Evolutionary conservation across 441 rosid species (phyloP), one percentile per base, ranked within the genome.

Genomic region (Hura crepitans): DNA sequence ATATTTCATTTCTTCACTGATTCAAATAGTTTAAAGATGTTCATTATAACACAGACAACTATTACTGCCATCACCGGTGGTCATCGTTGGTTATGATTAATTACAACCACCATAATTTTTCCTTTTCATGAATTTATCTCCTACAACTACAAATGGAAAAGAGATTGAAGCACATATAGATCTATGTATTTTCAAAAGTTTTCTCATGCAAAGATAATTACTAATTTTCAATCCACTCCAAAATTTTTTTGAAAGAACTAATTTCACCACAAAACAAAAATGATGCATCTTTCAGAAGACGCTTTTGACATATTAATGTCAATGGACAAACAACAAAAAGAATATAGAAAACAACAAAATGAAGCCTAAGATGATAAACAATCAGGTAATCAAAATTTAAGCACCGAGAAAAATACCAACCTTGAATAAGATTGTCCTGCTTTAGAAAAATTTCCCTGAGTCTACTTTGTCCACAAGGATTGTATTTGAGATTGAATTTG

Each of bases 391-490:
- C 47, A 43, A 53, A 37, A 62, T n/a, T 49, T 15, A 15, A 50
- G 33, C 4, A 46, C 23, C 23, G n/a, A 50, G 25, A 22, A 13
- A 9, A 49, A 9, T 53, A 47, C 45, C 46, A 66, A 88, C 94
- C 94, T 84, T 88, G 94, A 64, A 88, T 85, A 61, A 88, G 94
- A 77, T 86, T 88, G 70, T 88, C 94, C 79, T 88, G 94, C 82
- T 88, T 88, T 78, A 88, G 73, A 73, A 88, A 88, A 47, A 88
- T 88, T 76, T 88, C 94, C 66, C 94, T 80, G 31, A 88, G 91
- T 72, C 94, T 84, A 70, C 94, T 88, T 78, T 88, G 94, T 66
- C 94, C 94, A 68, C 94, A 88, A 37, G 94, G 94, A 74, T 88
- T 88, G 70, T 88, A 88, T 79, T 88, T 88, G 71, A 88, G 89